Evolutionary conservation across 345 rosid species (phyloP).

Genomic region (Boechera retrofracta): DNA sequence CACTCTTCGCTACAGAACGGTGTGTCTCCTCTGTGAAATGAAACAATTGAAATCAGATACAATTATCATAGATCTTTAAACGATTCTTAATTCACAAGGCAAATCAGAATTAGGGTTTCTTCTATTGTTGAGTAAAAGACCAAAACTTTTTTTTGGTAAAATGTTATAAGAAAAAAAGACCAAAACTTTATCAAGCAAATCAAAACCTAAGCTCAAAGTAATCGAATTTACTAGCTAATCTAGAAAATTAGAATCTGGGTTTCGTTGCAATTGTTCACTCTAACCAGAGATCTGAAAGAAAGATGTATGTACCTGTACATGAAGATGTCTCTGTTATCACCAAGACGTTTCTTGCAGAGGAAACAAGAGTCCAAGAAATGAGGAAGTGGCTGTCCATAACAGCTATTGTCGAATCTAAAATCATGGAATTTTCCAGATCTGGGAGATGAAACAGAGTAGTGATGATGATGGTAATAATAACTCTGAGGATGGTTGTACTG

Average conservation of each 20-base stretch:
- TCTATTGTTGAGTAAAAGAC: neutral
- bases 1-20: constrained; percentile 92
- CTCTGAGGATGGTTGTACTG: constrained; percentile 26
- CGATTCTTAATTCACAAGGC: neutral
- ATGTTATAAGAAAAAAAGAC: neutral
- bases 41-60: constrained; percentile 24
- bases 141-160: neutral
- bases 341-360: constrained; percentile 70
- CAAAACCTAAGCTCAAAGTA: neutral
- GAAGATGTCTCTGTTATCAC: constrained; percentile 75
- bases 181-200: neutral
- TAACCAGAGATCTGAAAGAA: neutral
- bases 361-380: constrained; percentile 76
- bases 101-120: constrained; percentile 10
- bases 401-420: constrained; percentile 54
- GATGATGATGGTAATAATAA: constrained; percentile 34
- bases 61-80: neutral
- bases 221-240: neutral
- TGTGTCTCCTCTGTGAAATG: constrained; percentile 71
- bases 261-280: neutral
- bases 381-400: constrained; percentile 46
- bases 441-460: constrained; percentile 54
- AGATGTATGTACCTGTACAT: constrained; percentile 74
- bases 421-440: constrained; percentile 59
- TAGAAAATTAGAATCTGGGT: neutral